These are phyloP conservation scores for Trichoderma sp. DNA, from an alignment of 2,329 filamentous ascomycete genomes.

Conservation along the genomic window DNA sequence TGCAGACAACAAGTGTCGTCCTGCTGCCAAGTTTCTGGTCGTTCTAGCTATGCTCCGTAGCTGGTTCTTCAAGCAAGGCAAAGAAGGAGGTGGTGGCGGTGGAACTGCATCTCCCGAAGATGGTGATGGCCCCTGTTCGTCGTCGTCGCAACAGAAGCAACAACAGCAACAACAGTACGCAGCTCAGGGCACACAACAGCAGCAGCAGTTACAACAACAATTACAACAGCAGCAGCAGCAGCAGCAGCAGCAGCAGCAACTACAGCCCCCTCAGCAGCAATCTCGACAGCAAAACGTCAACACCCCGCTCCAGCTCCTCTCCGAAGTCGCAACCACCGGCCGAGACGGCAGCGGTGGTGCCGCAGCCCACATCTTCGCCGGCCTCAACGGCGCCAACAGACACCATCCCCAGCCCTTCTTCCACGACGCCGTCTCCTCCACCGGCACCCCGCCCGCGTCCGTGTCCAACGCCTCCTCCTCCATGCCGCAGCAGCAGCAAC, in stretches of 20 bases:
- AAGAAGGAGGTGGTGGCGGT: conserved; percentile 22
- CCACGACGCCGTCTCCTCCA: conserved; percentile 32
- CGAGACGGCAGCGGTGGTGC: conserved; percentile 34
- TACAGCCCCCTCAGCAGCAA: conserved; percentile 24
- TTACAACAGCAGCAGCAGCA: conserved; percentile 22
- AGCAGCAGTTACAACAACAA: conserved; percentile 24
- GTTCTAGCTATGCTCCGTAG: conserved; percentile 67
- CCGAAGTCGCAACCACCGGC: conserved; percentile 54
- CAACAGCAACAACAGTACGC: not conserved
- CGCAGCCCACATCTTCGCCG: conserved; percentile 24
- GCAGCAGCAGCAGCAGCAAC: conserved; percentile 22
- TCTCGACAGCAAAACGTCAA: conserved; percentile 37
- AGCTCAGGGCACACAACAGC: not conserved
- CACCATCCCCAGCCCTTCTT: conserved; percentile 38
- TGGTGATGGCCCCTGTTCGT: not conserved
- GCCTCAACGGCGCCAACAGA: conserved; percentile 27
- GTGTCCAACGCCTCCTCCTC: not conserved
- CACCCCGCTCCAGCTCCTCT: conserved; percentile 56
- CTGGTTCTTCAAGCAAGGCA: conserved; percentile 61
- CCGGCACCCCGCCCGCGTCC: conserved; percentile 20
- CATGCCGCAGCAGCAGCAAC: not conserved
- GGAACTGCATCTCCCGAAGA: not conserved
- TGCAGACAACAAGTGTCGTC: conserved; percentile 61
- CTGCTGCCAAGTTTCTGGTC: conserved; percentile 67
- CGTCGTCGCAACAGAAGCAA: not conserved